Conservation (phyloP, 768 basidiomycete genomes). For the Panaeolus cyanescens region DNA sequence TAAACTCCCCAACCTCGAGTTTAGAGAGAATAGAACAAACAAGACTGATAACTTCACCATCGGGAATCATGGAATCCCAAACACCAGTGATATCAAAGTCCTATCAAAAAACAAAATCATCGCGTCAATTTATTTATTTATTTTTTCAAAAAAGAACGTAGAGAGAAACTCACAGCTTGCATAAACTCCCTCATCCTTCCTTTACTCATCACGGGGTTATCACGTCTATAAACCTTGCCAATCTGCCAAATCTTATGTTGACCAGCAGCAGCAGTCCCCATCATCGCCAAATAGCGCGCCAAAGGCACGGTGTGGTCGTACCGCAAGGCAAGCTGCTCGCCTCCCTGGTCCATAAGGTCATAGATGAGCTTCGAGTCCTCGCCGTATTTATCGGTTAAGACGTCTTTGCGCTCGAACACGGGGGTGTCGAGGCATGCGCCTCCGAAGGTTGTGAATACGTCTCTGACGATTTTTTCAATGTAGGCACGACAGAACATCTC, state of each 20-base stretch:
- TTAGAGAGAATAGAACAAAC: conserved; percentile 78
- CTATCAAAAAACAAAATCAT: conserved; percentile 38
- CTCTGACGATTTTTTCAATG: conserved; percentile 87
- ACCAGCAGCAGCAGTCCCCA: conserved; percentile 63
- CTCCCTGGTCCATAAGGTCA: conserved; percentile 96
- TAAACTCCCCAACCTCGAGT: conserved; percentile 93
- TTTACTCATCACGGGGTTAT: conserved; percentile 97
- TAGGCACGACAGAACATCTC: conserved; percentile 93
- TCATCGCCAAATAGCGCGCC: conserved; percentile 95
- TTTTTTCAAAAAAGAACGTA: background rate
- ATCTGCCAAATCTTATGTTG: conserved; percentile 94
- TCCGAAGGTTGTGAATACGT: conserved; percentile 86
- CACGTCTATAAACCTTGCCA: conserved; percentile 97
- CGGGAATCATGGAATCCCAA: conserved; percentile 98
- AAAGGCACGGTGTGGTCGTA: conserved; percentile 98
- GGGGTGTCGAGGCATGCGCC: conserved; percentile 95
- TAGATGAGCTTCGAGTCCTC: conserved; percentile 98
- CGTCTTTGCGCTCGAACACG: conserved; percentile 97
- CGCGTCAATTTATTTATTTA: too few species aligned
- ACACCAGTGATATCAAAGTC: conserved; percentile 93
- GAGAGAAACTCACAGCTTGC: conserved; percentile 73
- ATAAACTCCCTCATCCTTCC: conserved; percentile 98
- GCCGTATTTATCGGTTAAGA: conserved; percentile 95
- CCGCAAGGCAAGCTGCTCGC: conserved; percentile 90
- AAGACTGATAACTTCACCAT: conserved; percentile 86